Percentiles rank a stretch among this genome's conserved stretches.
Conservation (phyloP, 768 basidiomycete species). For the Pholiota conissans region DNA sequence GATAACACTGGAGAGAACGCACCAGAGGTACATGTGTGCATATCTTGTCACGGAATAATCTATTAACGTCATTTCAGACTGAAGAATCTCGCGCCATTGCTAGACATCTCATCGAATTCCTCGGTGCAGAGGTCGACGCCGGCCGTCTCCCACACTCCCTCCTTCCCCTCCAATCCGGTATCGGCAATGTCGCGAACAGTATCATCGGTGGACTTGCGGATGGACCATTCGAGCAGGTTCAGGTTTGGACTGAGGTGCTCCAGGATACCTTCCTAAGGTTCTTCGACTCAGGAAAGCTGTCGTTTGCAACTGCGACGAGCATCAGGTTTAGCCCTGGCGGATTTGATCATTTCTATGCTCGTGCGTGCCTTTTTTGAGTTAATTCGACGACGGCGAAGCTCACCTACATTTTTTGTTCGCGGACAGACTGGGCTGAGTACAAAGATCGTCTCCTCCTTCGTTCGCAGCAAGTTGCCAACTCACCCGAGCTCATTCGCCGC, state of each 20-base stretch:
- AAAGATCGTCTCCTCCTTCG: constrained; percentile 47
- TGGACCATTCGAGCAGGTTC: constrained; percentile 47
- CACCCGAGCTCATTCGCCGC: constrained; percentile 47
- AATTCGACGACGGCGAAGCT: not conserved
- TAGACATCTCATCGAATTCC: constrained; percentile 43
- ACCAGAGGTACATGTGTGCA: constrained; percentile 33
- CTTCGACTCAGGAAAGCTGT: constrained; percentile 46
- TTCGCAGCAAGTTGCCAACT: constrained; percentile 51
- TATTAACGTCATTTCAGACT: constrained; percentile 25
- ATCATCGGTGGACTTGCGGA: constrained; percentile 50
- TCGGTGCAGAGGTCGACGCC: constrained; percentile 39
- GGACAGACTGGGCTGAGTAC: constrained; percentile 43
- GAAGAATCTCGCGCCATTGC: constrained; percentile 44
- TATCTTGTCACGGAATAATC: not conserved
- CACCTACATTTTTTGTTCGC: not conserved
- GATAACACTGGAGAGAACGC: constrained; percentile 48
- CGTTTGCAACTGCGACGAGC: constrained; percentile 48
- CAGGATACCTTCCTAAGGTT: constrained; percentile 48
- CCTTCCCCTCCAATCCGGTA: constrained; percentile 47
- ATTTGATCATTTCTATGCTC: constrained; percentile 49
- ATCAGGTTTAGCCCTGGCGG: constrained; percentile 47
- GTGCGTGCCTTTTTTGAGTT: constrained; percentile 22
- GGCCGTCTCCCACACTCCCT: constrained; percentile 41
- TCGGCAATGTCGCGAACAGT: constrained; percentile 49
- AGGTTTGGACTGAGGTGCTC: constrained; percentile 51